Evolutionary conservation across 371 early-diverging fungal genomes (phyloP).

Genomic region (Gilbertella persicaria): DNA sequence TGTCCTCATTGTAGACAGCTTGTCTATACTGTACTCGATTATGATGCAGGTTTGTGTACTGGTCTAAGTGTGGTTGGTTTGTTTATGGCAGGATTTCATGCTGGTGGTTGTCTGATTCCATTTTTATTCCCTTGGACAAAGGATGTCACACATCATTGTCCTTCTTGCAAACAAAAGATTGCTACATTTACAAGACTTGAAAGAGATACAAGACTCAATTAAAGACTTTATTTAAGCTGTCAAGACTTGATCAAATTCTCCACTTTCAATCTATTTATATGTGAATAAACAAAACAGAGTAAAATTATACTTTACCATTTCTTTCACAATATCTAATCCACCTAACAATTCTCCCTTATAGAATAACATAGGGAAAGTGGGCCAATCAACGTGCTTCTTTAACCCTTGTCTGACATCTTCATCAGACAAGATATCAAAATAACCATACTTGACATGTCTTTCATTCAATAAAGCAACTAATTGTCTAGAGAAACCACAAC

Average conservation of each 20-base stretch:
- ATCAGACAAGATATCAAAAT: conserved; percentile 87
- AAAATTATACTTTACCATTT: conserved; percentile 64
- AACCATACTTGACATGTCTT: conserved; percentile 70
- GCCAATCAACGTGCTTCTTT: conserved; percentile 60
- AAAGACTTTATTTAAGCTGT: conserved; percentile 28
- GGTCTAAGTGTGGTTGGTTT: conserved; percentile 16
- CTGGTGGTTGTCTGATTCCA: conserved; percentile 17
- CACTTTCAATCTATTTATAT: conserved; percentile 35
- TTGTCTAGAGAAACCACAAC: conserved; percentile 89
- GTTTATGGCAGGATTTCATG: conserved; percentile 14
- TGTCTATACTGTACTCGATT: conserved; percentile 13
- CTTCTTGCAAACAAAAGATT: conserved; percentile 19
- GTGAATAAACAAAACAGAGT: not conserved
- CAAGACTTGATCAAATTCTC: conserved; percentile 50
- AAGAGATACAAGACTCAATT: conserved; percentile 16
- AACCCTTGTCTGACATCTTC: conserved; percentile 83
- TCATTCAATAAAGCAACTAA: conserved; percentile 71
- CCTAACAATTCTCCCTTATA: conserved; percentile 92
- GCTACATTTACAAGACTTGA: conserved; percentile 25
- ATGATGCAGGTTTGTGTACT: conserved; percentile 19
- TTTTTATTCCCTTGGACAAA: conserved; percentile 22
- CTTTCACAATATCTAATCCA: conserved; percentile 91
- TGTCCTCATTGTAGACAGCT: conserved; percentile 21
- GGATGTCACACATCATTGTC: conserved; percentile 19
- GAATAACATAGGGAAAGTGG: conserved; percentile 75